Conservation (phyloP, 2,329 filamentous ascomycete species). For the Juglanconis juglandina region DNA sequence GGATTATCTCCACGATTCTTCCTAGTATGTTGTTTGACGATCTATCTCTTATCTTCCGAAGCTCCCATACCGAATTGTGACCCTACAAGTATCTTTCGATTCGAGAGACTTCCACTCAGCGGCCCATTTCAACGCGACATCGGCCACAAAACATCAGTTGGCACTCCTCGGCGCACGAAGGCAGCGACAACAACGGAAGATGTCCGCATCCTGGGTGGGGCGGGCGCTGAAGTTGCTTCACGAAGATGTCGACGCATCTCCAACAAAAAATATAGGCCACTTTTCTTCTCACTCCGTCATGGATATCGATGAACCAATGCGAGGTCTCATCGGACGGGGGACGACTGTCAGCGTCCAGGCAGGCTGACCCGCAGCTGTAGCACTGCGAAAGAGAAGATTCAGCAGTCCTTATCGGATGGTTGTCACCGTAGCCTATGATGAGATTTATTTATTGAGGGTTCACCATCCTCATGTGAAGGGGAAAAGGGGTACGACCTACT, state of each 20-base stretch:
- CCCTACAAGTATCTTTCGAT: too few relatives aligned
- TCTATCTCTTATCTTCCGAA: neutral
- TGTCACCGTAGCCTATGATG: neutral
- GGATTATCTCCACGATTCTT: too few relatives aligned
- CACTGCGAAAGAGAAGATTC: conserved; percentile 1
- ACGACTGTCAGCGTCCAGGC: neutral
- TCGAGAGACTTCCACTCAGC: neutral
- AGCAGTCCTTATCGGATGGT: neutral
- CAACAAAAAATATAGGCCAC: conserved; percentile 16
- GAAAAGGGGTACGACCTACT: neutral
- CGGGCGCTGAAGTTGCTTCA: conserved; percentile 1
- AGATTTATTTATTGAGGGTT: neutral
- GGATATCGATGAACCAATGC: conserved; percentile 14
- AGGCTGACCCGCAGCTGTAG: conserved; percentile 9
- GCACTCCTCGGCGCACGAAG: neutral
- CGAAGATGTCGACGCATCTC: conserved; percentile 4
- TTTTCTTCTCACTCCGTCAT: conserved; percentile 9
- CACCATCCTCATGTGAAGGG: too few relatives aligned
- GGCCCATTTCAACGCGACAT: neutral
- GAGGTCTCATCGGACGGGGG: conserved; percentile 4
- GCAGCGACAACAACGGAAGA: neutral
- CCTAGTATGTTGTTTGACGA: too few relatives aligned
- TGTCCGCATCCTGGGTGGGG: conserved; percentile 11
- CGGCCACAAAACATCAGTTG: neutral
- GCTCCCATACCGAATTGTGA: neutral